A percentile compares a stretch with the other conserved stretches of the same genome.
phyloP scores from a whole-genome alignment of 768 basidiomycete genomes.

The Mycena floridula region DNA sequence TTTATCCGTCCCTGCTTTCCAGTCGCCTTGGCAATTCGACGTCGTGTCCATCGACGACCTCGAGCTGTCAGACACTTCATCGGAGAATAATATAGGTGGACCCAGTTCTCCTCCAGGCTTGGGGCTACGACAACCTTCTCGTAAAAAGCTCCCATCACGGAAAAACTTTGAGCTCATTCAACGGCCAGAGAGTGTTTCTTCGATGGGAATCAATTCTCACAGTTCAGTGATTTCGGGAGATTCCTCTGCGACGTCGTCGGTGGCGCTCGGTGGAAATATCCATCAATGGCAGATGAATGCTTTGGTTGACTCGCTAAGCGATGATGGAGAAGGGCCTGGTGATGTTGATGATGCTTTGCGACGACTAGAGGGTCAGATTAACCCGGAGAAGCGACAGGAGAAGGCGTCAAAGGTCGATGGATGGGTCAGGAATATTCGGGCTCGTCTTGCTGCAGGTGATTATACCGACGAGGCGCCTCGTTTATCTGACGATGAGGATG shows the following conservation, averaged over 20 bases:
- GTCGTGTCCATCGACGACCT: slow-evolving; percentile 75
- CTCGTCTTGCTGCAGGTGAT: slow-evolving; percentile 58
- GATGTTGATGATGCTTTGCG: slow-evolving; percentile 80
- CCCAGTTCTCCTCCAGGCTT: slow-evolving; percentile 46
- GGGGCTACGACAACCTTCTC: slow-evolving; percentile 45
- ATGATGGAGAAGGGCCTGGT: slow-evolving; percentile 62
- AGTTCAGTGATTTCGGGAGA: slow-evolving; percentile 48
- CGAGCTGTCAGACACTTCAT: slow-evolving; percentile 75
- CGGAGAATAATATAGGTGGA: slow-evolving; percentile 36
- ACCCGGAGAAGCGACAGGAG: slow-evolving; percentile 60
- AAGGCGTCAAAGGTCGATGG: slow-evolving; percentile 75
- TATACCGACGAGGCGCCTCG: slow-evolving; percentile 58
- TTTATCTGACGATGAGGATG: slow-evolving; percentile 44
- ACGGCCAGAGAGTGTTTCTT: slow-evolving; percentile 70
- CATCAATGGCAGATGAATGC: slow-evolving; percentile 84
- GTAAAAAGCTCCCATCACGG: slow-evolving; percentile 65
- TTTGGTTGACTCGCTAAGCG: slow-evolving; percentile 65
- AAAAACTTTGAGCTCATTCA: slow-evolving; percentile 80
- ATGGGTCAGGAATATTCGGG: slow-evolving; percentile 71
- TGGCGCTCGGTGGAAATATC: slow-evolving; percentile 42
- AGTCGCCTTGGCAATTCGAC: slow-evolving; percentile 57
- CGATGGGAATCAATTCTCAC: slow-evolving; percentile 66
- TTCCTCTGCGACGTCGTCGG: slow-evolving; percentile 34
- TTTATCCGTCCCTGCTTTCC: slow-evolving; percentile 28
- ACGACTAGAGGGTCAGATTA: slow-evolving; percentile 82